phyloP scores from a whole-genome alignment of 2,329 filamentous ascomycete genomes.

The Cadophora luteo-olivacea region DNA sequence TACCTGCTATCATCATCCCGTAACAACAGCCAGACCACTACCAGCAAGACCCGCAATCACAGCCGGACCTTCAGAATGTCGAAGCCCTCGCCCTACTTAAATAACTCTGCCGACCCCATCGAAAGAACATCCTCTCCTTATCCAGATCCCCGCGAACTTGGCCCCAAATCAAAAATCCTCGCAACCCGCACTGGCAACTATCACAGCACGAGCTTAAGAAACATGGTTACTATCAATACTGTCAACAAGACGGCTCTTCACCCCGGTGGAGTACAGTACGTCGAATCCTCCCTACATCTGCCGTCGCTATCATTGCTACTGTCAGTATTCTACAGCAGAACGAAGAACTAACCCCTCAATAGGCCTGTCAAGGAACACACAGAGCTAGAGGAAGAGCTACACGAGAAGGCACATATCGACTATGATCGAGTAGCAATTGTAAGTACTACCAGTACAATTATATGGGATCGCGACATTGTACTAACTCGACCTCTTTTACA shows the following conservation, averaged over 20 bases:
- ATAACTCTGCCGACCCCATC: constrained; percentile 38
- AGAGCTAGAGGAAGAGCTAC: constrained; percentile 95
- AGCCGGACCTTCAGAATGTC: constrained; percentile 33
- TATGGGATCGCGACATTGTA: constrained; percentile 8
- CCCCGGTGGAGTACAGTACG: constrained; percentile 43
- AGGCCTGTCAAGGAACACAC: constrained; percentile 90
- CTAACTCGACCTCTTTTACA: constrained; percentile 41
- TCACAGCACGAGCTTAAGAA: constrained; percentile 41
- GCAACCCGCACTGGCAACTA: constrained; percentile 36
- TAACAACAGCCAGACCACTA: constrained; percentile 13
- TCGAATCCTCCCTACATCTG: constrained; percentile 16
- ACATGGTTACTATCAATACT: constrained; percentile 40
- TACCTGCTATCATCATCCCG: constrained; percentile 20
- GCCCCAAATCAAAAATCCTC: constrained; percentile 40
- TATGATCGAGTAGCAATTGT: constrained; percentile 98
- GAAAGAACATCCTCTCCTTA: constrained; percentile 41
- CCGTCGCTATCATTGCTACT: constrained; percentile 1
- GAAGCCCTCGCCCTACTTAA: constrained; percentile 34
- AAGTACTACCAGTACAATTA: constrained; percentile 49
- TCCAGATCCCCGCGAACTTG: constrained; percentile 38
- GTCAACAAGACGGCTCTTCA: constrained; percentile 43
- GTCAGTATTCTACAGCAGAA: not conserved
- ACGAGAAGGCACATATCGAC: constrained; percentile 98
- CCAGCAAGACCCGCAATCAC: constrained; percentile 22
- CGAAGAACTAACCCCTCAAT: constrained; percentile 30